Percentiles rank a stretch among this genome's conserved stretches.
These are phyloP conservation scores for Jatropha multifida DNA, from an alignment of 441 rosid species.

Conservation along the genomic window DNA sequence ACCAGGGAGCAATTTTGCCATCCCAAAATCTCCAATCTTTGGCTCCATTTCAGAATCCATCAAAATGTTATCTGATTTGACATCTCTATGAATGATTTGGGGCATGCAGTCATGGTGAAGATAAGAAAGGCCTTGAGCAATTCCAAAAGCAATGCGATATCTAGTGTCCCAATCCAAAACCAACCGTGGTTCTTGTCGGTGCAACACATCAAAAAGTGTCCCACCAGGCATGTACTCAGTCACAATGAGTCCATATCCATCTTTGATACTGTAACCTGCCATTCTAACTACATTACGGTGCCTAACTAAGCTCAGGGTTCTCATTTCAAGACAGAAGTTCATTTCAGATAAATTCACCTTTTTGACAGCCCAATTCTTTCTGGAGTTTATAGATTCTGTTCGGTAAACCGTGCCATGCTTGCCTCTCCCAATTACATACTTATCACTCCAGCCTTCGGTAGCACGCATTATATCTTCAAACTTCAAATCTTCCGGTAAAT, in stretches of 20 bases:
- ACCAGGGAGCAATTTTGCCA: constrained; percentile 35
- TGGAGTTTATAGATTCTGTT: constrained; percentile 29
- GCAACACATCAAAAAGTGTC: constrained; percentile 40
- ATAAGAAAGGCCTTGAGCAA: constrained; percentile 49
- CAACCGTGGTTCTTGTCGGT: constrained; percentile 26
- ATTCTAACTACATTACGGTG: constrained; percentile 45
- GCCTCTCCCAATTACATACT: constrained; percentile 49
- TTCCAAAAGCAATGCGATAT: constrained; percentile 41
- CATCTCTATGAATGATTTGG: constrained; percentile 43
- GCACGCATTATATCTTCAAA: constrained; percentile 44
- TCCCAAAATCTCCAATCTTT: constrained; percentile 51
- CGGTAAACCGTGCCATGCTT: constrained; percentile 52
- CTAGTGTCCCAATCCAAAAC: constrained; percentile 37
- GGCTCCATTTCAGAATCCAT: constrained; percentile 46
- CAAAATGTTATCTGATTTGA: constrained; percentile 46
- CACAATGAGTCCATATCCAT: constrained; percentile 32
- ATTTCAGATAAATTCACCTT: constrained; percentile 35
- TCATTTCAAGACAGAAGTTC: constrained; percentile 38
- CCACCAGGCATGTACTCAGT: constrained; percentile 47
- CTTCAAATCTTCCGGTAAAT: constrained; percentile 31
- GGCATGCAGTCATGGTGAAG: constrained; percentile 54
- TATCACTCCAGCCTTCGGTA: constrained; percentile 39
- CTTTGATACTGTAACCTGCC: constrained; percentile 40
- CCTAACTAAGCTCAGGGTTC: constrained; percentile 40
- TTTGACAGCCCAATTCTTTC: constrained; percentile 37